These are phyloP conservation scores for Kodamaea sp. DNA, from an alignment of 1,139 yeast species.

Conservation along the genomic window DNA sequence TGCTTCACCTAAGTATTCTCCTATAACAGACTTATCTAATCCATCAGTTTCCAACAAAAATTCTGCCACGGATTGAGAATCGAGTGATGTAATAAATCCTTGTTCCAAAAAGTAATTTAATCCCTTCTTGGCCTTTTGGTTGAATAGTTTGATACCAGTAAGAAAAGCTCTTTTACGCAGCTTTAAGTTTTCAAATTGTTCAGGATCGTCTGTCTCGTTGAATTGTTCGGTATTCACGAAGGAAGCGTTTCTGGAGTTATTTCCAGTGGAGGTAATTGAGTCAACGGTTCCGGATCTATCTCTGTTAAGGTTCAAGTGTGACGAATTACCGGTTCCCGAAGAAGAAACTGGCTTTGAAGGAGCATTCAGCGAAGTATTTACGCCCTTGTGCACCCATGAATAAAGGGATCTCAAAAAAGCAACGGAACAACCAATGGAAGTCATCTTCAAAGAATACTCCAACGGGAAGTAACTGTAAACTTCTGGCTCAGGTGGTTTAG, in stretches of 20 bases:
- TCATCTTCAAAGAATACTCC: slow-evolving; percentile 83
- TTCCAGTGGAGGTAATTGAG: slow-evolving; percentile 34
- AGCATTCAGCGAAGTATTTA: slow-evolving; percentile 23
- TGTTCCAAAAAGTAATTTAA: slow-evolving; percentile 59
- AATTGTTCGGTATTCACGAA: slow-evolving; percentile 26
- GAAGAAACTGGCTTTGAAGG: slow-evolving; percentile 2
- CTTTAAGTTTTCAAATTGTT: slow-evolving; percentile 82
- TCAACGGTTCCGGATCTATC: slow-evolving; percentile 44
- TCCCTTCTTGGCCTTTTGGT: slow-evolving; percentile 83
- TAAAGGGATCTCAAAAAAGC: slow-evolving; percentile 79
- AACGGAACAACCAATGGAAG: slow-evolving; percentile 77
- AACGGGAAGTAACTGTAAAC: slow-evolving; percentile 58
- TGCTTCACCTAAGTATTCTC: slow-evolving; percentile 93
- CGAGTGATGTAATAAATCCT: slow-evolving; percentile 61
- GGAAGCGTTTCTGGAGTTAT: slow-evolving; percentile 35
- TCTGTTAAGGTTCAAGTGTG: slow-evolving; percentile 25
- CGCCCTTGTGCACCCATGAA: slow-evolving; percentile 86
- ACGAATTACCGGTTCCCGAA: slow-evolving; percentile 5
- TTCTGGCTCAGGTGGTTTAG: slow-evolving; percentile 66
- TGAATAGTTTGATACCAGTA: slow-evolving; percentile 79
- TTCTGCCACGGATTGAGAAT: slow-evolving; percentile 69
- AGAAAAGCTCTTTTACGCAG: slow-evolving; percentile 79
- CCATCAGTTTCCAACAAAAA: slow-evolving; percentile 79
- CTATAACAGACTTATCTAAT: slow-evolving; percentile 79
- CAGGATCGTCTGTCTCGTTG: slow-evolving; percentile 66